Evolutionary conservation across 1,284 basidiomycete species (phyloP).

Genomic region (Trichosporon ovoides): DNA sequence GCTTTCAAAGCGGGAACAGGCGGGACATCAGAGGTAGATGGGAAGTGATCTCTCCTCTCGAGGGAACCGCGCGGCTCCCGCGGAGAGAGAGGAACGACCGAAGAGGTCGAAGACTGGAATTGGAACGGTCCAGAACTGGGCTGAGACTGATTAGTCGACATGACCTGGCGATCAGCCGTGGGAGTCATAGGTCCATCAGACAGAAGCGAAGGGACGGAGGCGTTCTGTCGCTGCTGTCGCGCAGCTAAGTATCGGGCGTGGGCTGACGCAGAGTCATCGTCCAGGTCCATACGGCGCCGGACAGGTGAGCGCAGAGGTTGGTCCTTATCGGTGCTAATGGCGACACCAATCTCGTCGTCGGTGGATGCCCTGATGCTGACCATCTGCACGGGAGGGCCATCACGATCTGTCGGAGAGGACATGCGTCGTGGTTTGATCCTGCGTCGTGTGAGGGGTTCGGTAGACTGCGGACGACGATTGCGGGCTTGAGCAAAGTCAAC

Average conservation of each 20-base stretch:
- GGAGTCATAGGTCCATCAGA: not conserved
- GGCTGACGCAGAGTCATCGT: slow-evolving; percentile 23
- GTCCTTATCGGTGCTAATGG: slow-evolving; percentile 26
- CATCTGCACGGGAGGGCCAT: slow-evolving; percentile 2
- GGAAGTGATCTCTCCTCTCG: not conserved
- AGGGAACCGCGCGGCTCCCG: not conserved
- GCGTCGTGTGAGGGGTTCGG: not conserved
- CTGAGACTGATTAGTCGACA: not conserved
- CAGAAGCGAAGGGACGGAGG: not conserved
- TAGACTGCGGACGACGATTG: not conserved
- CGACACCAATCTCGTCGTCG: slow-evolving; percentile 31
- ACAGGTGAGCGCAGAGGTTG: not conserved
- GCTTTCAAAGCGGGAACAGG: not conserved
- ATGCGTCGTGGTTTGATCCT: slow-evolving; percentile 6
- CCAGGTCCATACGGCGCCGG: not conserved
- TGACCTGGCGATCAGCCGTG: not conserved
- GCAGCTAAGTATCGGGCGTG: slow-evolving; percentile 36
- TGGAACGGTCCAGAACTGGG: not conserved
- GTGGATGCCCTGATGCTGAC: slow-evolving; percentile 1
- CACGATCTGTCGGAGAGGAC: slow-evolving; percentile 12
- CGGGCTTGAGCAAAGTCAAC: slow-evolving; percentile 18
- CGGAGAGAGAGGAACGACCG: not conserved
- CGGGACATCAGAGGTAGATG: not conserved
- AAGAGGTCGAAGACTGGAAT: not conserved
- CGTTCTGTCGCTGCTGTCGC: slow-evolving; percentile 33